Evolutionary conservation across 495 filamentous ascomycete genomes (phyloP), one percentile per base, ranked within the genome.

Genomic region (Podospora comata): DNA sequence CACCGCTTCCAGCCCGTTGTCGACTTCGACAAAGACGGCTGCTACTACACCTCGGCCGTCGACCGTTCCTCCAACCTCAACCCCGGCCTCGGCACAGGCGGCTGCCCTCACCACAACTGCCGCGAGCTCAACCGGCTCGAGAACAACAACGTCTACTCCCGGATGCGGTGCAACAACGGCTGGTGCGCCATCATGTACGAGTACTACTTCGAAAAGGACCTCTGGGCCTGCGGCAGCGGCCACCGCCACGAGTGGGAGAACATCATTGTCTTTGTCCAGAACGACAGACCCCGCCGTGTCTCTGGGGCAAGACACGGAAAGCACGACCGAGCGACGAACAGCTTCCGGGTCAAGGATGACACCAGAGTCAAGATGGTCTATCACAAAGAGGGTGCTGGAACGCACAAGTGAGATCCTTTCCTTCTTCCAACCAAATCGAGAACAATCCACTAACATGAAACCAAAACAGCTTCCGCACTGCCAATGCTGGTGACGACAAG

Each of bases 181-280:
- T 62, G 56, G 44, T 70, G 68, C 30, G 68, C 63, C 34, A 65
- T 65, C 64, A 63, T 78, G 65, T 79, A 79, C 67, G 75, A 76
- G 60, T 77, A 78, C 60, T 79, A 76, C 71, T 79, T 78, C 32
- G 77, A 79, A 68, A 79, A 79, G 68, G 76, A 79, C 68, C 64
- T 64, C 65, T 23, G 39, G 20, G 39, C 69, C 64, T 71, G 76
- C 66, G 30, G 75, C 9, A 32, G 48, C 48, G 15, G 77, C 16
- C 77, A 79, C 65, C 60, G 68, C 7, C 73, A 79, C 70, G 77
- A 79, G 66, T 79, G 77, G 77, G 77, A 79, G 69, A 73, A 78
- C 71, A 71, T 79, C 39, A 71, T 74, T 13, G 77, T 78, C 48
- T 79, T 72, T 44, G 70, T 70, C 20, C 68, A 73, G 63, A 62